Evolutionary conservation across 306 rosid species (phyloP), one percentile per base, ranked within the genome.

Genomic region (Quercus gilva): DNA sequence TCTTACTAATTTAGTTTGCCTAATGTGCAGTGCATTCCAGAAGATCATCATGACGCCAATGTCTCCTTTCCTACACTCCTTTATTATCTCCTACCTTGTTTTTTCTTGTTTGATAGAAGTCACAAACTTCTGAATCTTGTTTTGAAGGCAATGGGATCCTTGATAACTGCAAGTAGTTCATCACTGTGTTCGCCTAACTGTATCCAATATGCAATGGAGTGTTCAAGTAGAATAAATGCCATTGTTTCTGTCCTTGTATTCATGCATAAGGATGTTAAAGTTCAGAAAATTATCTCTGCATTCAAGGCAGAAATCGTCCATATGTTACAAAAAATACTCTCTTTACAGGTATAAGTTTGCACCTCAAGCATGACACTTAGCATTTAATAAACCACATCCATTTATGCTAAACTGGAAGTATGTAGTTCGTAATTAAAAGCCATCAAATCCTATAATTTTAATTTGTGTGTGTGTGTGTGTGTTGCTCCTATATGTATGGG

Each of bases 41-140:
- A 89, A 75, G 83, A 80, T 74, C 85, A 78, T 55, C 81, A 73
- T n/a, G 80, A 64, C 71, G 45, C 18, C 67, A 37, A 72, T 3
- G 58, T 76, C 17, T 76, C 89, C 78, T 56, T 29, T 80, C 80
- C 64, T 35, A 52, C 86, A 37, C 68, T 49, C 55, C 76, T 13
- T 67, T 86, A 86, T 83, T 91, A 87, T 83, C 64, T 88, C 57
- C 70, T 84, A 26, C 98, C 98, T 74, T 94, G 97, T 72, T 90
- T 87, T 83, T 73, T 87, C 84, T 77, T 94, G 87, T 91, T 94
- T 79, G 89, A 85, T 76, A 88, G 82, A 74, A 82, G 91, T 87
- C 89, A 83, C 79, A 71, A 84, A 83, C 91, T 91, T 72, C 80
- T 87, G 87, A 77, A 71, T 75, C 89, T 86, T 64, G 91, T 86